These are phyloP conservation scores for Coemansia sp. DNA, from an alignment of 192 early-diverging fungal species.

Conservation along the genomic window DNA sequence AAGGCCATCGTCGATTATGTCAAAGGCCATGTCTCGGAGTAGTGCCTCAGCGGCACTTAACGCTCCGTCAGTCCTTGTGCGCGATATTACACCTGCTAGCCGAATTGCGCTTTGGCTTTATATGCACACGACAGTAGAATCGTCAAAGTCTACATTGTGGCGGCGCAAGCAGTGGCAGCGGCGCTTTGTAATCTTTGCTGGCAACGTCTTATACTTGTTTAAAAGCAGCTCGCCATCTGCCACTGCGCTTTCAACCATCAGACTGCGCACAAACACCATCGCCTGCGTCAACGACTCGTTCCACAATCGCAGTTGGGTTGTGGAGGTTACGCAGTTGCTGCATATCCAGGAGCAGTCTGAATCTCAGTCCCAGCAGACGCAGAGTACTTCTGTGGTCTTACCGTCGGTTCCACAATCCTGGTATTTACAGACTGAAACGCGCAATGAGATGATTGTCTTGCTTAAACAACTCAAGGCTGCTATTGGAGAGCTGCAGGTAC, in stretches of 20 bases:
- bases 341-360: not conserved
- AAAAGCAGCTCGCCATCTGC: constrained; percentile 50
- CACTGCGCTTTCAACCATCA: constrained; percentile 29
- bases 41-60: constrained; percentile 14
- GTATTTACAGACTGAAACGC: constrained; percentile 49
- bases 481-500: constrained; percentile 43
- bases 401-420: constrained; percentile 32
- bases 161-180: constrained; percentile 54
- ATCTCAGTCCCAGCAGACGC: not conserved
- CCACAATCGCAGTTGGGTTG: constrained; percentile 47
- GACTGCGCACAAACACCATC: constrained; percentile 34
- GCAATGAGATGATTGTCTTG: constrained; percentile 49
- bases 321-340: constrained; percentile 40
- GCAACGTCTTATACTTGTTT: constrained; percentile 50
- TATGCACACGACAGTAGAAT: constrained; percentile 30
- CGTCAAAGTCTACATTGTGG: constrained; percentile 31
- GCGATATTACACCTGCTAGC: constrained; percentile 50
- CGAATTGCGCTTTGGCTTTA: constrained; percentile 50
- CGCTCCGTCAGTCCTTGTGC: constrained; percentile 27
- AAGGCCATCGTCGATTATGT: constrained; percentile 15
- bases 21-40: constrained; percentile 18
- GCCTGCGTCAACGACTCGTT: constrained; percentile 55
- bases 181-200: constrained; percentile 48
- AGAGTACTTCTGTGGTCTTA: not conserved
- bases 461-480: constrained; percentile 53